phyloP scores from a whole-genome alignment of 805 yeast species.

The Cyberlindnera petersonii region DNA sequence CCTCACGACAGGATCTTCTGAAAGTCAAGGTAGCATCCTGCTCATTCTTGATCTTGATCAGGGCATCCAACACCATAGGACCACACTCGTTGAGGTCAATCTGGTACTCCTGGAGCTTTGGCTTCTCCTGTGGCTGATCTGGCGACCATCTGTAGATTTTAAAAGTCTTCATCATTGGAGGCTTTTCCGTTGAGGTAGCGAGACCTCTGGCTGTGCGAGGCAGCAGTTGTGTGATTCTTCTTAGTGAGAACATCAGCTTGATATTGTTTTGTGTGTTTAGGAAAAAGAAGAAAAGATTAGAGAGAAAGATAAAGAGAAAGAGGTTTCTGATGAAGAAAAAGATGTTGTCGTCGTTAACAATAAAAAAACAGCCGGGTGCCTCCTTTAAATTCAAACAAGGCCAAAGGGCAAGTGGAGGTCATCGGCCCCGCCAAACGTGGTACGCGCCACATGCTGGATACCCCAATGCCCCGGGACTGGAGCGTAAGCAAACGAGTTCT shows the following conservation, averaged over 20 bases:
- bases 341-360: neutral
- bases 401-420: constrained; percentile 1
- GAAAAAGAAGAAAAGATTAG: neutral
- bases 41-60: constrained; percentile 92
- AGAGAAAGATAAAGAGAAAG: too few relatives aligned
- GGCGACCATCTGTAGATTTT: constrained; percentile 98
- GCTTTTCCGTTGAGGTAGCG: constrained; percentile 44
- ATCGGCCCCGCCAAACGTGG: constrained; percentile 21
- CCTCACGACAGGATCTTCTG: constrained; percentile 98
- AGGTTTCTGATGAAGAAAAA: neutral
- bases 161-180: constrained; percentile 71
- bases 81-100: constrained; percentile 90
- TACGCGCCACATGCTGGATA: neutral
- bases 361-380: neutral
- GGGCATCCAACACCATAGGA: constrained; percentile 96
- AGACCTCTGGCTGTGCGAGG: constrained; percentile 1
- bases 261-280: neutral
- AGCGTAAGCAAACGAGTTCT: constrained; percentile 16
- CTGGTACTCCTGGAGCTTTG: constrained; percentile 76
- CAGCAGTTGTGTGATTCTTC: neutral
- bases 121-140: constrained; percentile 90
- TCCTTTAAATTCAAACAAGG: neutral
- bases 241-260: constrained; percentile 6
- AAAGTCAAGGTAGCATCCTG: constrained; percentile 93
- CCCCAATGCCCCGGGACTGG: constrained; percentile 11